These are phyloP conservation scores for Podospora sp. DNA, from an alignment of 495 filamentous ascomycete species.

Conservation along the genomic window DNA sequence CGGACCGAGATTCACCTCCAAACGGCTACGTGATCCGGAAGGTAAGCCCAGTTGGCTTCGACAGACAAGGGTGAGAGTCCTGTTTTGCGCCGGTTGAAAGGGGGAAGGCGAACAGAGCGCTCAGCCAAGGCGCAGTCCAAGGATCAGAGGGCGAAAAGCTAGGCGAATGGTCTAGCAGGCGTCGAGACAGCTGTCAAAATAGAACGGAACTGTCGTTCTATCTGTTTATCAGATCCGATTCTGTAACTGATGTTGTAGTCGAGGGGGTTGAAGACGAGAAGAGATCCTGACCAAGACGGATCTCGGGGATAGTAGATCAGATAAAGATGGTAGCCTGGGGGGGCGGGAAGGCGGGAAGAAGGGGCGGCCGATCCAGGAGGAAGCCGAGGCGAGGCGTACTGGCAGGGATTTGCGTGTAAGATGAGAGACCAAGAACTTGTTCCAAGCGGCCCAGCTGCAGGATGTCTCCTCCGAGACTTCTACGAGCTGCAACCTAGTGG, in stretches of 20 bases:
- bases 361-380: background rate
- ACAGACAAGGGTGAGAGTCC: background rate
- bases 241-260: background rate
- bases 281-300: background rate
- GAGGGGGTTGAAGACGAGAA: background rate
- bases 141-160: background rate
- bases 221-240: background rate
- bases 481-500: constrained; percentile 7
- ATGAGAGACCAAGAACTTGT: background rate
- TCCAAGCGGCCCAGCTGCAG: constrained; percentile 5
- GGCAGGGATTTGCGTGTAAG: background rate
- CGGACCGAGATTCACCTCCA: background rate
- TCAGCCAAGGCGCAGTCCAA: background rate
- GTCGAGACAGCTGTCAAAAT: background rate
- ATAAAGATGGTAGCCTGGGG: constrained; percentile 1
- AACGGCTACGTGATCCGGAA: background rate
- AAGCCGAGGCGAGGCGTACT: background rate
- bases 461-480: background rate
- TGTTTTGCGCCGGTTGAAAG: background rate
- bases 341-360: background rate
- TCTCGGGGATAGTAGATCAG: constrained; percentile 5
- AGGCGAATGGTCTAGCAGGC: background rate
- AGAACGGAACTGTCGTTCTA: background rate
- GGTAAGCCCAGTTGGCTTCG: background rate
- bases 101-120: background rate